Evolutionary conservation across 371 early-diverging fungal genomes (phyloP).

Genomic region (Cokeromyces recurvatus): DNA sequence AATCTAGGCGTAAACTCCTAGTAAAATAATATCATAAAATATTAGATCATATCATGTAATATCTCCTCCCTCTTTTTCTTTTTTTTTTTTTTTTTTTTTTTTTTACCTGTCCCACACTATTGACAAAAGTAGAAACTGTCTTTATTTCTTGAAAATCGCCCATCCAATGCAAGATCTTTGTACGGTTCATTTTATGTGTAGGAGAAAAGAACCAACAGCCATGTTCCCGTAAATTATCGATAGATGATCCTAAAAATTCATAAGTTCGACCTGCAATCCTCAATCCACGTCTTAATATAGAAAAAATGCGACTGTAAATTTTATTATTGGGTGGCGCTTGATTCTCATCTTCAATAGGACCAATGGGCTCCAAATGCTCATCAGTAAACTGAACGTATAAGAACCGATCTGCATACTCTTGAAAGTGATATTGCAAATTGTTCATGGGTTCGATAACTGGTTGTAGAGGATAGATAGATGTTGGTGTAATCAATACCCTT

Average conservation of each 20-base stretch:
- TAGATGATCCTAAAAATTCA: conserved; percentile 68
- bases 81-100: too few relatives aligned
- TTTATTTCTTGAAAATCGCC: conserved; percentile 63
- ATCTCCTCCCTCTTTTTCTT: too few relatives aligned
- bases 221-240: conserved; percentile 59
- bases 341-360: conserved; percentile 2
- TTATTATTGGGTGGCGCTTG: conserved; percentile 3
- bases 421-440: conserved; percentile 52
- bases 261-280: conserved; percentile 50
- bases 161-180: conserved; percentile 54
- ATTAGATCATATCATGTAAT: too few relatives aligned
- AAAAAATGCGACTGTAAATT: conserved; percentile 41
- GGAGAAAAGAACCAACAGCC: conserved; percentile 69
- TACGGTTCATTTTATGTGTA: conserved; percentile 24
- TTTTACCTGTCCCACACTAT: conserved; percentile 60
- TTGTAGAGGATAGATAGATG: conserved; percentile 46
- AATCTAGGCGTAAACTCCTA: conserved; percentile 3
- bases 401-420: conserved; percentile 50
- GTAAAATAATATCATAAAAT: too few relatives aligned
- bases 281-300: conserved; percentile 49
- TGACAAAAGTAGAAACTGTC: conserved; percentile 55
- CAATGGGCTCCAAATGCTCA: conserved; percentile 44
- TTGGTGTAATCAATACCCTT: conserved; percentile 54
- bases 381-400: conserved; percentile 71
- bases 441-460: conserved; percentile 56